Base-by-base conservation (phyloP, 1,139 yeast genomes). In the Debaryomyces nepalensis region DNA sequence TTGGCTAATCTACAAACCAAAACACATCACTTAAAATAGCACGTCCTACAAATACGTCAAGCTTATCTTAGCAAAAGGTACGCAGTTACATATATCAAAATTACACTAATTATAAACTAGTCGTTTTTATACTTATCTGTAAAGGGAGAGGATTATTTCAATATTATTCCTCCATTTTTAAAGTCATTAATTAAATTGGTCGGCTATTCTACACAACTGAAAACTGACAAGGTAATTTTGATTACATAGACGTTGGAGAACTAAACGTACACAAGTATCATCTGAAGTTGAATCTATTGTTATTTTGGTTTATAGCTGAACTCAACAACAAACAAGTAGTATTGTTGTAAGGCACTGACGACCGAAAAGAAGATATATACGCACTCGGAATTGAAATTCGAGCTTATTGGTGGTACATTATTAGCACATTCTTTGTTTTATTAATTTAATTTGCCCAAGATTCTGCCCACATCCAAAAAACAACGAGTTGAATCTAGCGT, bases 391-490 rank as follows among this genome's bases (percentile, higher is more conserved):
- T 14, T n/a, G 24, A 34, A 34, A 34, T 8, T 22, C n/a, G 15
- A 11, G 18, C n/a, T 3, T 7, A 22, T 15, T n/a, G 18, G 29
- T 15, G 26, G 15, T 10, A 11, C 6, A 15, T 23, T 33, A 24
- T 15, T 24, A 24, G 3, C 16, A 14, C 14, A 14, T 23, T 34
- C 15, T 5, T 24, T 10, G 30, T 24, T 24, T 9, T 23, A n/a
- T 23, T 34, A 22, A 21, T 16, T 24, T 30, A 24, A 26, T 16
- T 37, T 33, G 38, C 23, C 40, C 60, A 57, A 54, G 40, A 57
- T 56, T 42, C 35, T 50, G 33, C 58, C 52, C 12, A 44, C 48
- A 33, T 20, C 45, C 7, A 58, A 58, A 40, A 57, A 47, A 44
- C 58, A 44, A 40, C 57, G 48, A 42, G 26, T 55, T 24, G 53